Evolutionary conservation across 2,329 filamentous ascomycete genomes (phyloP).

Genomic region (Diplodia sapinea): DNA sequence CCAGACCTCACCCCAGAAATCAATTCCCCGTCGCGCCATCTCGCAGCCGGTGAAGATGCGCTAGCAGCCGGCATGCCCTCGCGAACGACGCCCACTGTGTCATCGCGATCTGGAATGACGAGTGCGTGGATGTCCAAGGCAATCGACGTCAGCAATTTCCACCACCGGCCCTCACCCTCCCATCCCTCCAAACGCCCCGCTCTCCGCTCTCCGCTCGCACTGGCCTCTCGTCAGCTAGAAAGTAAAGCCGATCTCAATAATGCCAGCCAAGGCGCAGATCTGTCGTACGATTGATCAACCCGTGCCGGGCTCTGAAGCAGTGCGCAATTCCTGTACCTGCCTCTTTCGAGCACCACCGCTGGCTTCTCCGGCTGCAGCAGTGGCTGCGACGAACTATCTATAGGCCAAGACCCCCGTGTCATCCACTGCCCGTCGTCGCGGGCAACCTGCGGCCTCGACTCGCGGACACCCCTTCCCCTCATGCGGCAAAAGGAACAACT

Average conservation of each 20-base stretch:
- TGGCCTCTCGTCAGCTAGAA: neutral
- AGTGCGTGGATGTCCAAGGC: constrained; percentile 1
- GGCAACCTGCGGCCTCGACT: neutral
- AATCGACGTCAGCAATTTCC: constrained; percentile 8
- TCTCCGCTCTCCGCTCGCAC: constrained; percentile 16
- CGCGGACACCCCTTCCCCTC: neutral
- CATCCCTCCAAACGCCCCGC: neutral
- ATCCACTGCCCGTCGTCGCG: neutral
- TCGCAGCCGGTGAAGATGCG: neutral
- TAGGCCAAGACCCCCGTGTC: constrained; percentile 1
- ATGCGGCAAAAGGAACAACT: neutral
- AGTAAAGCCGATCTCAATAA: constrained; percentile 23
- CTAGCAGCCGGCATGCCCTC: neutral
- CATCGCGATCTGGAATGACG: no score
- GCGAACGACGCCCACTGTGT: no score
- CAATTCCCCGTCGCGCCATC: constrained; percentile 7
- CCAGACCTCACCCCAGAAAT: constrained; percentile 13
- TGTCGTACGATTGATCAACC: constrained; percentile 28
- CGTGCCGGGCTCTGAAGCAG: constrained; percentile 13
- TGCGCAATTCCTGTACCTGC: neutral
- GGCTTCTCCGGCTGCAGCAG: neutral
- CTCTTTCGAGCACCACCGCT: constrained; percentile 8
- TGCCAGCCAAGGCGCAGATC: constrained; percentile 18
- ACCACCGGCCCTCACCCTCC: constrained; percentile 1
- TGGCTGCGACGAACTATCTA: constrained; percentile 12